phyloP scores from a whole-genome alignment of 768 basidiomycete genomes.

The Omphalotus guepiniiformis region DNA sequence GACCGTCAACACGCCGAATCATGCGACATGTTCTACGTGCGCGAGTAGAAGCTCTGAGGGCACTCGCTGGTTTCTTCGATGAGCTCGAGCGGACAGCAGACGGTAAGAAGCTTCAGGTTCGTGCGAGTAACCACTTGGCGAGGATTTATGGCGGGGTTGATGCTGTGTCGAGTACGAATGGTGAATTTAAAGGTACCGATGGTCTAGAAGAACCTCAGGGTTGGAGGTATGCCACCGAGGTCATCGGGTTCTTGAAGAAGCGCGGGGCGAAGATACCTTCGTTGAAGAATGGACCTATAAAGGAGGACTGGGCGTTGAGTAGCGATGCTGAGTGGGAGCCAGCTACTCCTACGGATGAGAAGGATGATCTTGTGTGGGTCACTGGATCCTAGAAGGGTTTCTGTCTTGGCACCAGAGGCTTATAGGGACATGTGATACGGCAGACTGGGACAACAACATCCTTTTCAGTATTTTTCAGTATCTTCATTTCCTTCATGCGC shows the following conservation, averaged over 20 bases:
- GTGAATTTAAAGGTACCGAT: not conserved
- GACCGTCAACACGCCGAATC: conserved; percentile 76
- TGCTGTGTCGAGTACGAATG: not conserved
- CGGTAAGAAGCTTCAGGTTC: conserved; percentile 35
- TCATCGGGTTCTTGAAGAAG: conserved; percentile 62
- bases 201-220: conserved; percentile 29
- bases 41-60: conserved; percentile 77
- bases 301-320: conserved; percentile 70
- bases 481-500: no score
- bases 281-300: conserved; percentile 39
- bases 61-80: conserved; percentile 68
- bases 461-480: no score
- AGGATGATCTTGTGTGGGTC: conserved; percentile 1
- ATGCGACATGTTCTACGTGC: conserved; percentile 87
- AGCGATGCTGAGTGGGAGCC: conserved; percentile 50
- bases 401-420: no score
- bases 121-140: conserved; percentile 43
- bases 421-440: no score
- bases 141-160: conserved; percentile 42
- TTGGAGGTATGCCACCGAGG: conserved; percentile 67
- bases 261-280: conserved; percentile 69
- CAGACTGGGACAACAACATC: no score
- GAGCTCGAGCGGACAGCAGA: conserved; percentile 44
- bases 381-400: not conserved
- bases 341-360: conserved; percentile 14